These are phyloP conservation scores for Cavenderia fasciculata DNA, from an alignment of 78 protist genomes.

Conservation along the genomic window DNA sequence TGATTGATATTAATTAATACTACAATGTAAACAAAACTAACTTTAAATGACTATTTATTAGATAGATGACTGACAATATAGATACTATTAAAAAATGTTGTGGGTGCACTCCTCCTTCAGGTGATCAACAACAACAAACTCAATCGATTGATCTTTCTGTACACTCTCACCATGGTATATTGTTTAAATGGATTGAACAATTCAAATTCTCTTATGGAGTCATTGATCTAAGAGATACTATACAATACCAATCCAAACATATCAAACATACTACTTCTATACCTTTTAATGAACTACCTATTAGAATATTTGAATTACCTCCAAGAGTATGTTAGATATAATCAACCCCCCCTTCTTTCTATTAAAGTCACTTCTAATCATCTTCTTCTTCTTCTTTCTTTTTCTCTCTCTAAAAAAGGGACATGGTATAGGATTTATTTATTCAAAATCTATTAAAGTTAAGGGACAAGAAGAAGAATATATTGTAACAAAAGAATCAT, in stretches of 20 bases:
- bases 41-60: too few species aligned
- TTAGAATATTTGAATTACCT: conserved; percentile 61
- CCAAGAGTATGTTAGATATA: conserved; percentile 24
- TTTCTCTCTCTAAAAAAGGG: background rate
- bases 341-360: background rate
- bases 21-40: too few species aligned
- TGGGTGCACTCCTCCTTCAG: too few species aligned
- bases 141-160: too few species aligned
- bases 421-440: background rate
- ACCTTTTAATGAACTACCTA: conserved; percentile 20
- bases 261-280: conserved; percentile 19
- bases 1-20: too few species aligned
- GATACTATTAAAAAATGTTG: too few species aligned
- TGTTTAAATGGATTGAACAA: too few species aligned
- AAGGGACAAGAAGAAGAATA: background rate
- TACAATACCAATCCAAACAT: background rate
- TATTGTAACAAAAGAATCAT: background rate
- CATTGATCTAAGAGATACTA: conserved; percentile 5
- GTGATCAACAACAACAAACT: too few species aligned
- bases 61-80: too few species aligned
- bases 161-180: too few species aligned
- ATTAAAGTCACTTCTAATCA: background rate
- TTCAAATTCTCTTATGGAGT: background rate
- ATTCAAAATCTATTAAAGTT: background rate
- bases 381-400: background rate